These are phyloP conservation scores for Candida morakotiae DNA, from an alignment of 805 yeast species.

Conservation along the genomic window DNA sequence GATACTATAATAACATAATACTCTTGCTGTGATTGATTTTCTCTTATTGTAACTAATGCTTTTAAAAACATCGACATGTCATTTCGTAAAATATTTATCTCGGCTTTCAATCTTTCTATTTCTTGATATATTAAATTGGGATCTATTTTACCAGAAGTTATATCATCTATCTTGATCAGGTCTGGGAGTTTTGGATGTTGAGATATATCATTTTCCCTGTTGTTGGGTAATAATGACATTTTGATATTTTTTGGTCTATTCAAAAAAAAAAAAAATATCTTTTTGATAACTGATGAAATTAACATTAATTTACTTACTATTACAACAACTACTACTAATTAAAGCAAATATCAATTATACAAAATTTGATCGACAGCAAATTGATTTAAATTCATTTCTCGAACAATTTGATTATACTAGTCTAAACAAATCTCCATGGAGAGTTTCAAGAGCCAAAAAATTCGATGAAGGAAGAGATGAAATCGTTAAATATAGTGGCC, in stretches of 20 bases:
- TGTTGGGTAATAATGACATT: conserved; percentile 3
- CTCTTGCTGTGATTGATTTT: conserved; percentile 30
- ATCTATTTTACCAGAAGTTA: conserved; percentile 38
- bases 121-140: conserved; percentile 41
- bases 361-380: conserved; percentile 25
- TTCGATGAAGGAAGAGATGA: conserved; percentile 35
- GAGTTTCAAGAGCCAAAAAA: conserved; percentile 52
- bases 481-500: conserved; percentile 55
- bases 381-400: conserved; percentile 47
- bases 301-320: neutral
- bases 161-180: conserved; percentile 38
- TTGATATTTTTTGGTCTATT: neutral
- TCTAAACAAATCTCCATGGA: conserved; percentile 31
- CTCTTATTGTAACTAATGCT: conserved; percentile 32
- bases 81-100: conserved; percentile 38
- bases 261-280: neutral
- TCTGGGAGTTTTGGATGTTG: conserved; percentile 22
- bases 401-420: conserved; percentile 51
- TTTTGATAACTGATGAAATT: neutral
- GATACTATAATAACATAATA: conserved; percentile 34
- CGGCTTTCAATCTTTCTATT: conserved; percentile 37
- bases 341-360: neutral
- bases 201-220: neutral
- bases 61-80: conserved; percentile 36
- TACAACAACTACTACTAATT: no score